Percentiles rank a stretch among this genome's conserved stretches.
Evolutionary conservation across 495 filamentous ascomycete genomes (phyloP).

Genomic region (Penicillium silybi): DNA sequence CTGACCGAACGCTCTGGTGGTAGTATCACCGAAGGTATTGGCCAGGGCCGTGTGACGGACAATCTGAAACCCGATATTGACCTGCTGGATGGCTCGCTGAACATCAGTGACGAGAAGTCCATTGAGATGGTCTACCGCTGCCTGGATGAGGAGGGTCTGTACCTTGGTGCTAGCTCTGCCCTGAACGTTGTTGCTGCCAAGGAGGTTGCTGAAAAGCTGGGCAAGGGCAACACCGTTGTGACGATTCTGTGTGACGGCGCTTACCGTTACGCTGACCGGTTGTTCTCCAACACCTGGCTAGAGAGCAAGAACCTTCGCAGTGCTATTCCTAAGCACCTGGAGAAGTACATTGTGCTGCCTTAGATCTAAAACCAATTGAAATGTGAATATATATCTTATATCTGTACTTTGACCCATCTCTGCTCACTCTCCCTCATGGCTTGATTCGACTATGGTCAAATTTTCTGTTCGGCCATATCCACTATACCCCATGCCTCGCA

Average conservation of each 20-base stretch:
- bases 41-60: constrained; percentile 93
- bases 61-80: constrained; percentile 84
- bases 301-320: constrained; percentile 73
- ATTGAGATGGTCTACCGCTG: constrained; percentile 98
- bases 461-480: constrained; percentile 53
- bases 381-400: constrained; percentile 19
- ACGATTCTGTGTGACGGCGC: constrained; percentile 94
- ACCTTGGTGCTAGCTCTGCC: constrained; percentile 88
- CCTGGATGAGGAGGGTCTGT: constrained; percentile 93
- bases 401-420: not conserved
- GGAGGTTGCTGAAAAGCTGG: constrained; percentile 87
- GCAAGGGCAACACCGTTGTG: constrained; percentile 85
- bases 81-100: constrained; percentile 78
- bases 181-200: constrained; percentile 94
- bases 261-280: constrained; percentile 88
- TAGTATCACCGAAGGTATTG: constrained; percentile 96
- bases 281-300: constrained; percentile 90
- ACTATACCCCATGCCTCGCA: constrained; percentile 58
- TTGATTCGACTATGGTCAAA: constrained; percentile 26
- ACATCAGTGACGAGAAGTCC: constrained; percentile 86
- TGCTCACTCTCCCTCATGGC: not conserved
- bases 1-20: constrained; percentile 76
- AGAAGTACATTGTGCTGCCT: constrained; percentile 89
- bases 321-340: constrained; percentile 79
- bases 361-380: constrained; percentile 32